Percentiles rank a stretch among this genome's conserved stretches.
phyloP scores from a whole-genome alignment of 148 eudicot genomes.

The Linanthus parryae region DNA sequence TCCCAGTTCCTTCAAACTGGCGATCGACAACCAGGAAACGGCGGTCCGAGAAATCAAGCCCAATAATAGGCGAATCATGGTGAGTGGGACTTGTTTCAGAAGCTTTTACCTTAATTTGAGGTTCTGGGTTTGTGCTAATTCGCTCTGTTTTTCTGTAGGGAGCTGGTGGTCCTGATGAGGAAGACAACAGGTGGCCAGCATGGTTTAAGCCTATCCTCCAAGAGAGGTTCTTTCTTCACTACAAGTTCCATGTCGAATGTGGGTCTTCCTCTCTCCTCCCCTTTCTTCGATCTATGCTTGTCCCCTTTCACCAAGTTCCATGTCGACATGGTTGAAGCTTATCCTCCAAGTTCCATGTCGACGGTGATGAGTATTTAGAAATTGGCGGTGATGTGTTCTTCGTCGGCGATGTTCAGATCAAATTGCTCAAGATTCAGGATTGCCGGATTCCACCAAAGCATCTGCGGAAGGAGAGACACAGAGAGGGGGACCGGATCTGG shows the following conservation, averaged over 20 bases:
- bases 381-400: too few species aligned
- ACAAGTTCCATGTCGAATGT: slow-evolving; percentile 60
- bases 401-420: too few species aligned
- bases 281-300: too few species aligned
- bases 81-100: slow-evolving; percentile 2
- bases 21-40: slow-evolving; percentile 62
- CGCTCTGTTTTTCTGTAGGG: slow-evolving; percentile 19
- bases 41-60: slow-evolving; percentile 65
- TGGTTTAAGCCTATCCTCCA: slow-evolving; percentile 60
- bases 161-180: slow-evolving; percentile 65
- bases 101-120: background rate
- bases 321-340: too few species aligned
- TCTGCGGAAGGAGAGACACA: too few species aligned
- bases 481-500: too few species aligned
- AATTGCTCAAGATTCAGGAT: too few species aligned
- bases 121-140: background rate
- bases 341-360: too few species aligned
- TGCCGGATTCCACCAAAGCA: too few species aligned
- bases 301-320: too few species aligned
- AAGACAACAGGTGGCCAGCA: slow-evolving; percentile 64
- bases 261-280: too few species aligned
- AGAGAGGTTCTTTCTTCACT: slow-evolving; percentile 61
- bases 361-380: too few species aligned
- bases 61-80: slow-evolving; percentile 73
- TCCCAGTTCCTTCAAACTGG: slow-evolving; percentile 77